Evolutionary conservation across 371 early-diverging fungal species (phyloP).

Genomic region (Mucor piriformis): DNA sequence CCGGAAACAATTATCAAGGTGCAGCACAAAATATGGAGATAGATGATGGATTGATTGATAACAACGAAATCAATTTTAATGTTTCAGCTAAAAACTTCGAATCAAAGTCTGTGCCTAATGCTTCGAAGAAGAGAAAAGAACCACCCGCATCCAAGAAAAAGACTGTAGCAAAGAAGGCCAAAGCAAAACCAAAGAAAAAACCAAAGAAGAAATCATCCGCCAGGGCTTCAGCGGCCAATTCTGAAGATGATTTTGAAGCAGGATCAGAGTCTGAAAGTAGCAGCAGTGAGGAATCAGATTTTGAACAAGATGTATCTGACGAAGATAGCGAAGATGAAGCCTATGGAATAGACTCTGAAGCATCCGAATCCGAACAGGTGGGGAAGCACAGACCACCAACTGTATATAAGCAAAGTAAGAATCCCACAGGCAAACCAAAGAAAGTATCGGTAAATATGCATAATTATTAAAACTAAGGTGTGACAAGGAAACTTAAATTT

Average conservation of each 20-base stretch:
- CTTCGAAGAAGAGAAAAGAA: constrained; percentile 6
- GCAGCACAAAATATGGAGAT: background rate
- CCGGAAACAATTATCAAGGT: background rate
- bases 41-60: background rate
- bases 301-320: constrained; percentile 2
- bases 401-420: background rate
- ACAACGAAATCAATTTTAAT: background rate
- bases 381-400: background rate
- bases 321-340: background rate
- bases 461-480: background rate
- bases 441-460: background rate
- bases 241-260: constrained; percentile 25
- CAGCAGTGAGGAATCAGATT: constrained; percentile 9
- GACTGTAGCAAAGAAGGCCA: constrained; percentile 7
- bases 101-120: background rate
- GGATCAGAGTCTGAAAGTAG: constrained; percentile 1
- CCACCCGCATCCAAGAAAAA: constrained; percentile 11
- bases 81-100: too few species aligned
- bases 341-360: background rate
- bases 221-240: constrained; percentile 2
- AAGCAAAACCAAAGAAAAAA: constrained; percentile 14
- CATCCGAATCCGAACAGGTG: background rate
- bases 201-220: constrained; percentile 7
- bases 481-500: background rate
- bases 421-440: background rate